phyloP scores from a whole-genome alignment of 441 rosid species.

The Capsella rubella region DNA sequence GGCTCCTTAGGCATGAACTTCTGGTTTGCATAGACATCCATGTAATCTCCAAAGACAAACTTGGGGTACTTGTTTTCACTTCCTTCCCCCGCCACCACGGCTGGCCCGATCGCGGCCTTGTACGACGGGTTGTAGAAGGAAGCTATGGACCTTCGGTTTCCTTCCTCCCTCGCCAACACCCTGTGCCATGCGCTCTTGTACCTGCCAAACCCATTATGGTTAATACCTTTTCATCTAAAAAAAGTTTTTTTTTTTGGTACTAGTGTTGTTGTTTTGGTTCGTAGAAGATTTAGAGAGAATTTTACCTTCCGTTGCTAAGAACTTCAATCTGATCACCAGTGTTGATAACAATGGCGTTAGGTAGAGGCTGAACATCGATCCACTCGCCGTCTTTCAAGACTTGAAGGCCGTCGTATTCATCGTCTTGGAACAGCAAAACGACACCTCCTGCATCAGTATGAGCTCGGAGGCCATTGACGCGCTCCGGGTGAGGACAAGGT shows the following conservation, averaged over 20 bases:
- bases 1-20: slow-evolving; percentile 93
- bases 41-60: slow-evolving; percentile 89
- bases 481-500: slow-evolving; percentile 84
- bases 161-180: slow-evolving; percentile 54
- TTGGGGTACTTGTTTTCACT: slow-evolving; percentile 61
- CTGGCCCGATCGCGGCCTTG: slow-evolving; percentile 79
- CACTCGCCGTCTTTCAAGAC: slow-evolving; percentile 78
- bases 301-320: slow-evolving; percentile 70
- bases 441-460: slow-evolving; percentile 97
- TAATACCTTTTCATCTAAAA: neutral
- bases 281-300: neutral
- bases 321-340: slow-evolving; percentile 97
- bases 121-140: slow-evolving; percentile 86
- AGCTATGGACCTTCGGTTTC: slow-evolving; percentile 84
- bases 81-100: slow-evolving; percentile 46
- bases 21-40: slow-evolving; percentile 80
- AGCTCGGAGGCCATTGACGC: slow-evolving; percentile 75
- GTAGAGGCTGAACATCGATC: slow-evolving; percentile 86
- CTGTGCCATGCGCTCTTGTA: slow-evolving; percentile 94
- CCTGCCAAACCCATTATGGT: slow-evolving; percentile 30
- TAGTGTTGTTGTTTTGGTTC: neutral
- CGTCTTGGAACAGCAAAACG: slow-evolving; percentile 86
- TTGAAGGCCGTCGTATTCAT: slow-evolving; percentile 78
- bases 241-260: neutral
- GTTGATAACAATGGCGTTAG: slow-evolving; percentile 78